Base-by-base conservation (phyloP, 2,329 filamentous ascomycete genomes). In the Phoma herbarum region DNA sequence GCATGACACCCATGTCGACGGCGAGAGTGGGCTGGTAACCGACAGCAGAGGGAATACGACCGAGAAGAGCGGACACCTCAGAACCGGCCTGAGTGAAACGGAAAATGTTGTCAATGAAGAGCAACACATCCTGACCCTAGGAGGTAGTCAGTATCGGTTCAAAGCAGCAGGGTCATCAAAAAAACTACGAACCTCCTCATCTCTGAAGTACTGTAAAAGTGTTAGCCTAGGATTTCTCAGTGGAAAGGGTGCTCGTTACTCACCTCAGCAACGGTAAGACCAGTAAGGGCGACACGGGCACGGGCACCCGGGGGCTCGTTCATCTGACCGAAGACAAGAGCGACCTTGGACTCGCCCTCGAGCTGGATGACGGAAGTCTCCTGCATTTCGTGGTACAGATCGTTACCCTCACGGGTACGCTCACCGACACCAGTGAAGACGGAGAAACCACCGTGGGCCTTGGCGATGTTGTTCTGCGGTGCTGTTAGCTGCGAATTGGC, bases 21-120 rank as follows among this genome's bases (percentile, higher is more conserved):
- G 71, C 70, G 60, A 74, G 68, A 23, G 71, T 74, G 62, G 71
- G 71, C 61, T 74, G 95, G 89, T 99, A 99, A 90, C 95, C 95
- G 90, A 99, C 95, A 81, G 95, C 95, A 87, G 95, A 99, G 83
- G 95, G 95, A 78, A 99, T 99, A 93, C 95, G 94, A 87, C 95
- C 95, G 70, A 99, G 88, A 80, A 99, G 89, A 78, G 95, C 95
- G 86, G 94, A 98, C 88, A 99, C 95, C 86, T 99, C 95, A 77
- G 95, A 98, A 93, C 95, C 95, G 81, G 95, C 95, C 86, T 98
- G 94, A 71, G 94, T 97, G 88, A 98, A 98, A 79, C 95, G 91
- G 92, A 97, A 98, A 85, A 99, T 98, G 88, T 99, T 99, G 90
- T 99, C 95, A 82, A 98, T 98, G 88, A 98, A 97, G 82, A 97